Base-by-base conservation (phyloP, 495 filamentous ascomycete genomes). In the Tirmania nivea region DNA sequence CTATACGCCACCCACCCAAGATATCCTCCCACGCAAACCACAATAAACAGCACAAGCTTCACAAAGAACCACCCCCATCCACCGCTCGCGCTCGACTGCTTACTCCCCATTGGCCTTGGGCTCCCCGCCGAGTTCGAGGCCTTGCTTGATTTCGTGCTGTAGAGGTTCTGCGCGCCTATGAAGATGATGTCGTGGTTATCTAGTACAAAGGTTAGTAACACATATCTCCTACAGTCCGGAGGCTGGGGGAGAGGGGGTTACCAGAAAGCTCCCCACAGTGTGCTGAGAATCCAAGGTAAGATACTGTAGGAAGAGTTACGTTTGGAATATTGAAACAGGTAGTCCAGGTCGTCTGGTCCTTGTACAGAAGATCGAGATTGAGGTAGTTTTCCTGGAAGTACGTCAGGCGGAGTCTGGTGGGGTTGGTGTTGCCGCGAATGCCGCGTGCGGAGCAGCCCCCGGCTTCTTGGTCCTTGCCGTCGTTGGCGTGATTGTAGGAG, bases 111-210 rank as follows among this genome's bases (percentile, higher is more conserved):
- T 52, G 47, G 59, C 19, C 25, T 59, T 36, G 50, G 56, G 57
- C 39, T 56, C 3, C 25, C 25, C 25, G 25, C 25, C 1, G 25
- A 7, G 53, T 47, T 59, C 47, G 37, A 53, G 56, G 55, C 65
- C 53, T 54, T 61, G 55, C 64, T 66, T 63, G 36, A 55, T 16
- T 52, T 60, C 52, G 79, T 68, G 54, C 73, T 74, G 68, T 99
- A 95, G 31, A 96, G 73, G 65, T 95, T 96, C 73, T 84, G 83
- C 39, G 88, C 78, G 55, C 80, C 71, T 66, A 99, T 76, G 53
- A 75, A 81, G 67, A 96, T 81, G 67, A 99, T 92, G 67, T 99
- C 92, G 75, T 94, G 86, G 73, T 95, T 94, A 68, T 99, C 92
- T 64, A 31, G 25, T 12, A 21, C n/a, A 7, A 5, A 31, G 25